These are phyloP conservation scores for Fusarium sp. DNA, from an alignment of 2,329 filamentous ascomycete genomes.

Conservation along the genomic window DNA sequence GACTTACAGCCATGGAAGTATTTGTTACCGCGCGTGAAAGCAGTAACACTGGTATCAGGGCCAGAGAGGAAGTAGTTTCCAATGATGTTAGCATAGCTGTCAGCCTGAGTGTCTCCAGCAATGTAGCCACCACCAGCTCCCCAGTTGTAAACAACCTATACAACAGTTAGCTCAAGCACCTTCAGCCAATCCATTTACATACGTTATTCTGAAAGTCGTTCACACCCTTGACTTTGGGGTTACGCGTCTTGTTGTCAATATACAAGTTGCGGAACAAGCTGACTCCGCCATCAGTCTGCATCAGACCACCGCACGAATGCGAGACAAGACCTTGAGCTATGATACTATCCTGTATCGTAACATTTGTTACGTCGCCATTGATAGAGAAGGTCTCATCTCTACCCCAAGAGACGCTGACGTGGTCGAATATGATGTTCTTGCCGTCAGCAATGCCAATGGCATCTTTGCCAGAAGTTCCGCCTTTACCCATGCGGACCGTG, in stretches of 20 bases:
- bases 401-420: conserved; percentile 67
- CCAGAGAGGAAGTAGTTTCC: conserved; percentile 71
- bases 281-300: conserved; percentile 64
- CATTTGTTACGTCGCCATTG: conserved; percentile 60
- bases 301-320: conserved; percentile 65
- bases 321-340: conserved; percentile 67
- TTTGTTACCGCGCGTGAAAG: conserved; percentile 67
- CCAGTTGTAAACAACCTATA: conserved; percentile 67
- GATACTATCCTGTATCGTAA: conserved; percentile 66
- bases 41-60: conserved; percentile 62
- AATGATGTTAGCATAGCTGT: conserved; percentile 65
- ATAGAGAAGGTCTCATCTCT: conserved; percentile 68
- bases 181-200: not conserved
- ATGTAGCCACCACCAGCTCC: conserved; percentile 67
- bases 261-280: conserved; percentile 68
- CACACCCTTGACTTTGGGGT: conserved; percentile 68
- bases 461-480: conserved; percentile 65
- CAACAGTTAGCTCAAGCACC: conserved; percentile 6
- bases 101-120: conserved; percentile 62
- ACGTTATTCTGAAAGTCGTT: conserved; percentile 65
- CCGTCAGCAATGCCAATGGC: conserved; percentile 66
- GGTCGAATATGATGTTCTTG: conserved; percentile 68
- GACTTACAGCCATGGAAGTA: conserved; percentile 64
- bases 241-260: conserved; percentile 69
- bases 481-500: conserved; percentile 66